Conservation (phyloP, 2,329 filamentous ascomycete genomes). For the Ceratocystis ficicola region DNA sequence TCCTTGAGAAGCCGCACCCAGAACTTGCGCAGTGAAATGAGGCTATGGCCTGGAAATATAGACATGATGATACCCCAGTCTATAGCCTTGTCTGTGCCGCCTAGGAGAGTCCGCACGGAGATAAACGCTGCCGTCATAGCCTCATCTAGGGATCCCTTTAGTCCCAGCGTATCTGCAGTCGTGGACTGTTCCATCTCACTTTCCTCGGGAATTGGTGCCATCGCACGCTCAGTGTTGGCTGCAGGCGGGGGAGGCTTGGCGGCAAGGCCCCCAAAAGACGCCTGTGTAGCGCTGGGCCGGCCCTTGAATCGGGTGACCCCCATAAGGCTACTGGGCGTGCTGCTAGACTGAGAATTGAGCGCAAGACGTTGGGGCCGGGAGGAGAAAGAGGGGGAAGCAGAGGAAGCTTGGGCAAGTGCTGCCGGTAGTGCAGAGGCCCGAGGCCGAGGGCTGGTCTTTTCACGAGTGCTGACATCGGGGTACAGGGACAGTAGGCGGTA, state of each 20-base stretch:
- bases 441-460: constrained; percentile 4
- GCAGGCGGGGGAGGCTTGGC: constrained; percentile 12
- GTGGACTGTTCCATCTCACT: background rate
- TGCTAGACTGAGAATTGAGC: background rate
- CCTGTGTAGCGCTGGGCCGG: constrained; percentile 16
- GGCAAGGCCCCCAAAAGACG: constrained; percentile 13
- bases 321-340: constrained; percentile 2
- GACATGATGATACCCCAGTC: constrained; percentile 49
- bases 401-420: background rate
- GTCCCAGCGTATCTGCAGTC: background rate
- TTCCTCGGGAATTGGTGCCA: constrained; percentile 19
- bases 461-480: constrained; percentile 13
- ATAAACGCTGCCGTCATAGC: constrained; percentile 45
- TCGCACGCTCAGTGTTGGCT: constrained; percentile 20
- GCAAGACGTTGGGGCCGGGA: background rate
- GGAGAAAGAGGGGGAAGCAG: background rate
- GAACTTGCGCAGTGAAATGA: constrained; percentile 41
- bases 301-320: constrained; percentile 19
- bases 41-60: constrained; percentile 42
- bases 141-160: constrained; percentile 21
- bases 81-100: constrained; percentile 46
- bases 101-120: constrained; percentile 45
- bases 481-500: constrained; percentile 18
- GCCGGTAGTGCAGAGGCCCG: background rate
- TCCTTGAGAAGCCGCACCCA: constrained; percentile 41